phyloP scores from a whole-genome alignment of 345 rosid genomes.

The Corchorus olitorius region DNA sequence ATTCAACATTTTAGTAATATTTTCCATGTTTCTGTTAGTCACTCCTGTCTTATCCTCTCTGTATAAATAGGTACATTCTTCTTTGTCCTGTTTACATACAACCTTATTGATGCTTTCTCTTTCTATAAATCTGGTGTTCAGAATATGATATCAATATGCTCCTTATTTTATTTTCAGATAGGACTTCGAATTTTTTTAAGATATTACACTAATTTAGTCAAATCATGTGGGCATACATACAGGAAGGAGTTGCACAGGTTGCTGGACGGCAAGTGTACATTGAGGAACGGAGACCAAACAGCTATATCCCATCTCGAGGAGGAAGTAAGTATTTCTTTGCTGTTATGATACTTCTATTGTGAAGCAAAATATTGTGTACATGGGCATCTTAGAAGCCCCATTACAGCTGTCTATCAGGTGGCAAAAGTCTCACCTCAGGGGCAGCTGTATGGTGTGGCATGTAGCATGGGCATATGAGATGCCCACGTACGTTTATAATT shows the following conservation, averaged over 20 bases:
- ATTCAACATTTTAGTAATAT: not conserved
- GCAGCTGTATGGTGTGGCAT: slow-evolving; percentile 9
- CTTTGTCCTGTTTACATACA: not conserved
- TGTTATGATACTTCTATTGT: not conserved
- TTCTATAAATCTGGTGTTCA: not conserved
- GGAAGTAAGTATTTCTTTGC: slow-evolving; percentile 47
- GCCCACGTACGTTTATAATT: not conserved
- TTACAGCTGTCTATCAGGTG: not conserved
- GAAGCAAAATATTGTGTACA: not conserved
- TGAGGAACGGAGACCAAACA: slow-evolving; percentile 71
- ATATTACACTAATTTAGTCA: not conserved
- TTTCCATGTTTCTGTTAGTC: not conserved
- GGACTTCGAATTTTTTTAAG: not conserved
- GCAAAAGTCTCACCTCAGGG: not conserved
- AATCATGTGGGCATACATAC: slow-evolving; percentile 16
- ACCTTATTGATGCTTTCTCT: not conserved
- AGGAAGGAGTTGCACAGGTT: slow-evolving; percentile 58
- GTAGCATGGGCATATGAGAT: not conserved
- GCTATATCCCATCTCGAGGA: slow-evolving; percentile 57
- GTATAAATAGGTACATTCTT: not conserved
- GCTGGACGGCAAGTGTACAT: slow-evolving; percentile 66
- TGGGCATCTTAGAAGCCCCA: not conserved
- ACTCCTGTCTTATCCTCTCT: not conserved
- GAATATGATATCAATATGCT: not conserved
- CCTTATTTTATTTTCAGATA: not conserved